A percentile compares a stretch with the other conserved stretches of the same genome.
Evolutionary conservation across 1,284 basidiomycete genomes (phyloP).

Genomic region (Malassezia vespertilionis): DNA sequence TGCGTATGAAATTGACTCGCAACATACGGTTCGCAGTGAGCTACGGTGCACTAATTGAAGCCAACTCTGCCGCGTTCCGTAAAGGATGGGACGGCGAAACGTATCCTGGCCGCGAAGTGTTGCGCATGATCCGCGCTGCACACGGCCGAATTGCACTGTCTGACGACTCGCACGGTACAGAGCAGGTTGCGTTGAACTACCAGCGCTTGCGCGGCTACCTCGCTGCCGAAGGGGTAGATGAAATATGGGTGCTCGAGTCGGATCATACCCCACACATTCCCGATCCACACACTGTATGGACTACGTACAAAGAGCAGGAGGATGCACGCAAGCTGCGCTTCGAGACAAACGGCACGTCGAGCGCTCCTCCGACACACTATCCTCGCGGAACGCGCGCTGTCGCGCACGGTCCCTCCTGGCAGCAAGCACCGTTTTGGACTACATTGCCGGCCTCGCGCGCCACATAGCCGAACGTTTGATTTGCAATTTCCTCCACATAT

Average conservation of each 20-base stretch:
- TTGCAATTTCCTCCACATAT: too few species aligned
- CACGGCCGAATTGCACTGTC: slow-evolving; percentile 73
- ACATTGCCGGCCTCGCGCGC: background rate
- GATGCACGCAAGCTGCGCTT: background rate
- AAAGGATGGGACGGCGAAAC: slow-evolving; percentile 71
- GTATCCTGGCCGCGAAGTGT: slow-evolving; percentile 70
- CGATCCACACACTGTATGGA: background rate
- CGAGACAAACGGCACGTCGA: background rate
- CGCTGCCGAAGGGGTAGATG: slow-evolving; percentile 54
- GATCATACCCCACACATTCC: background rate
- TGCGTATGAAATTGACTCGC: slow-evolving; percentile 59
- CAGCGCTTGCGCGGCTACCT: slow-evolving; percentile 60
- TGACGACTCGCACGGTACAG: slow-evolving; percentile 87
- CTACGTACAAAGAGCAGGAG: background rate
- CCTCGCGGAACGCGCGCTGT: slow-evolving; percentile 12
- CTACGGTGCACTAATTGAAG: slow-evolving; percentile 87
- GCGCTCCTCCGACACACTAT: background rate
- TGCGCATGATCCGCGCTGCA: slow-evolving; percentile 58
- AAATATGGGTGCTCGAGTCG: slow-evolving; percentile 59
- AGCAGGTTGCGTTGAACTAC: slow-evolving; percentile 80
- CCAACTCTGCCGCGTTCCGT: slow-evolving; percentile 80
- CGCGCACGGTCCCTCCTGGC: background rate
- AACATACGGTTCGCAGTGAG: slow-evolving; percentile 64
- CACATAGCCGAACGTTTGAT: too few species aligned
- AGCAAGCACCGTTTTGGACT: slow-evolving; percentile 5